Evolutionary conservation across 305 asterid species (phyloP), one percentile per base, ranked within the genome.

Genomic region (Striga hermonthica): DNA sequence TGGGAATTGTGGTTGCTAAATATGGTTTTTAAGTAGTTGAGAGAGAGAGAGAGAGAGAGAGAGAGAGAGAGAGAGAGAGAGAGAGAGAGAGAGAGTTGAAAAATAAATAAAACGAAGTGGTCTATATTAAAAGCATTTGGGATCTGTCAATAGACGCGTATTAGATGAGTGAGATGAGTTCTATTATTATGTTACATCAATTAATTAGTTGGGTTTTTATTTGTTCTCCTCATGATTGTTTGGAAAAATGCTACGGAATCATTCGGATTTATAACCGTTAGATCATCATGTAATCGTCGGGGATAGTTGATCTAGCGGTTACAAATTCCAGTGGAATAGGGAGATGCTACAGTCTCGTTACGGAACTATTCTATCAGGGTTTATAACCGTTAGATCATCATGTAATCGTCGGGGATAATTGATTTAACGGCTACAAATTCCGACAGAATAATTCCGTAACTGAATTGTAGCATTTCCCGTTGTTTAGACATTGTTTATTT

Each of bases 131-230:
- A 61, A 39, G 69, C 62, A n/a, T 49, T 59, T 70, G 49, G 3
- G 75, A 66, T 52, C 64, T 64, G 79, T 67, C 62, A 28, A 49
- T 35, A 45, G 3, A 66, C 71, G 77, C 73, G 75, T 61, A 38
- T 49, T 14, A 44, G 66, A 60, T 73, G 54, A n/a, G 54, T 12
- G 12, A 61, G 47, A 60, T 57, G 15, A 43, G 13, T 47, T 50
- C 59, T 50, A 57, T 43, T 64, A 6, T 39, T 39, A 57, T 69
- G 31, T 22, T 22, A 22, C 31, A 4, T 49, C n/a, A 3, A 49
- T 4, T 49, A 49, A 4, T 16, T 31, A 14, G 56, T 59, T 7
- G 47, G 9, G 49, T 8, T 9, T 43, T 9, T 43, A n/a, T 43
- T 9, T 43, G 3, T 7, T 22, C 1, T 22, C 31, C 1, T 22